Conservation (phyloP, 2,329 filamentous ascomycete genomes). For the Cladosporium colombiae region DNA sequence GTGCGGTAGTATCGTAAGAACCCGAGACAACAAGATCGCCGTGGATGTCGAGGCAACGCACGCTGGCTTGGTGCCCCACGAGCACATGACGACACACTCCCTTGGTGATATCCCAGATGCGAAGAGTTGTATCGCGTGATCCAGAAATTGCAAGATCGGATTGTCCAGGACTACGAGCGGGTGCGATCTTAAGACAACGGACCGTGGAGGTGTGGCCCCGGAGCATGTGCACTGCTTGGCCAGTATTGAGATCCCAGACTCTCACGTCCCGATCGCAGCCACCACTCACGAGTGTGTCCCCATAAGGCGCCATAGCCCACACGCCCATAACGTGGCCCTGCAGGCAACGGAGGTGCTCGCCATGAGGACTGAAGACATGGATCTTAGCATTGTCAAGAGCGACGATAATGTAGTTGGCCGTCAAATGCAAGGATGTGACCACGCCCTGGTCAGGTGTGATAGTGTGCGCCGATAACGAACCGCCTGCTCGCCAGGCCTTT, state of each 20-base stretch:
- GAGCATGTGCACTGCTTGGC: slow-evolving; percentile 75
- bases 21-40: slow-evolving; percentile 97
- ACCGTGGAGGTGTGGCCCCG: slow-evolving; percentile 97
- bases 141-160: slow-evolving; percentile 89
- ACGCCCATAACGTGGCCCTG: slow-evolving; percentile 98
- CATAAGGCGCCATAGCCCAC: slow-evolving; percentile 99
- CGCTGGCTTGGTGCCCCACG: slow-evolving; percentile 92
- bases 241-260: slow-evolving; percentile 93
- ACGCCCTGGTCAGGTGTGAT: slow-evolving; percentile 97
- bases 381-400: slow-evolving; percentile 98
- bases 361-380: slow-evolving; percentile 93
- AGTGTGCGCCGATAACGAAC: slow-evolving; percentile 77
- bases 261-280: slow-evolving; percentile 95
- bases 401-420: slow-evolving; percentile 94
- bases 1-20: slow-evolving; percentile 94
- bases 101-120: slow-evolving; percentile 90
- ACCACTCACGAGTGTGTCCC: slow-evolving; percentile 89
- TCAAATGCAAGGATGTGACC: slow-evolving; percentile 92
- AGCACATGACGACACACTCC: slow-evolving; percentile 89
- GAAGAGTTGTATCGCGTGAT: slow-evolving; percentile 88
- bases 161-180: slow-evolving; percentile 54
- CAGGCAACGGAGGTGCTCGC: slow-evolving; percentile 82
- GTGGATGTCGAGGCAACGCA: slow-evolving; percentile 92
- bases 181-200: slow-evolving; percentile 92
- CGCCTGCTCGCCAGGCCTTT: slow-evolving; percentile 92